Percentiles rank a stretch among this genome's conserved stretches.
Evolutionary conservation across 202 grass and related monocot genomes (phyloP).

Genomic region (Miscanthus sacchariflorus): DNA sequence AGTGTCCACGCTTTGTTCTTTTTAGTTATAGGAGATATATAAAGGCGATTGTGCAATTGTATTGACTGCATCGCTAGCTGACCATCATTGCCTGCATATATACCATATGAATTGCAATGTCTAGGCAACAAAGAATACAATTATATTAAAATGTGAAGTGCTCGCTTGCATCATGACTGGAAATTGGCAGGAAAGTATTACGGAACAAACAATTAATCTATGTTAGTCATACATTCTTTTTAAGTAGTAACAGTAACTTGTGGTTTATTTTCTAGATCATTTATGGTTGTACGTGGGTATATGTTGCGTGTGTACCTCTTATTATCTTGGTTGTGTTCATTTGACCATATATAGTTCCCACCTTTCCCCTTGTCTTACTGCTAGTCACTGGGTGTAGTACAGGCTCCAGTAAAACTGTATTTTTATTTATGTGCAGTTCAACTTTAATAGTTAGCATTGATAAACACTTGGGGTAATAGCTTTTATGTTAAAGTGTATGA

Average conservation of each 20-base stretch:
- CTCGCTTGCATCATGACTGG: not conserved
- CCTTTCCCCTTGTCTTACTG: constrained; percentile 1
- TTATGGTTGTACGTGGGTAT: not conserved
- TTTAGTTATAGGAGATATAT: too few relatives aligned
- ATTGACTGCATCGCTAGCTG: not conserved
- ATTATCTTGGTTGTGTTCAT: not conserved
- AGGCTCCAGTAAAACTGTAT: not conserved
- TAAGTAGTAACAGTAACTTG: not conserved
- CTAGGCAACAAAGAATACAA: not conserved
- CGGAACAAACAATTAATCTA: not conserved
- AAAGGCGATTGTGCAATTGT: not conserved
- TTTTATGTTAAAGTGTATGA: not conserved
- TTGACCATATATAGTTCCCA: not conserved
- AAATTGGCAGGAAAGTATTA: not conserved
- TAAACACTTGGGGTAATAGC: not conserved
- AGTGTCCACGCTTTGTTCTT: too few relatives aligned
- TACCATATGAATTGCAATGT: constrained; percentile 4
- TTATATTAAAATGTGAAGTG: not conserved
- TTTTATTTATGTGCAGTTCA: constrained; percentile 18
- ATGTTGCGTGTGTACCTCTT: not conserved
- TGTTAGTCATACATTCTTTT: not conserved
- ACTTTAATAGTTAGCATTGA: not conserved
- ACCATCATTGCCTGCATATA: not conserved
- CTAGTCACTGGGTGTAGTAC: not conserved
- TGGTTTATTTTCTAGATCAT: not conserved